Evolutionary conservation across 225 moss, liverwort and hornwort species (phyloP).

Genomic region (Bryoerythrophyllum caledonicum): DNA sequence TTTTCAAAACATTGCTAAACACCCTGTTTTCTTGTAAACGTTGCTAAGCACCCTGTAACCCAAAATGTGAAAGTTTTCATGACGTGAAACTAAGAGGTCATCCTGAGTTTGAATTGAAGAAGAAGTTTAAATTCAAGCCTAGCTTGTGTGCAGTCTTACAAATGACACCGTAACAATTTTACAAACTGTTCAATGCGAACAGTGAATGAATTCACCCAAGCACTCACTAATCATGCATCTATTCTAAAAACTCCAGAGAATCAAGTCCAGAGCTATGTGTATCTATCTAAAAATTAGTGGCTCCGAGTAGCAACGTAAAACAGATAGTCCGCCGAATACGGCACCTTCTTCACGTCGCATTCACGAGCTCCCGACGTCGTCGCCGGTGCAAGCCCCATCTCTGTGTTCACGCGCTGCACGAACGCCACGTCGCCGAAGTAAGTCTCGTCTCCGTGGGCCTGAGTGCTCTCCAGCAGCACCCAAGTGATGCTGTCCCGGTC

Average conservation of each 20-base stretch:
- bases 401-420: conserved; percentile 27
- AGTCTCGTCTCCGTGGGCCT: conserved; percentile 4
- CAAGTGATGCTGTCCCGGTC: conserved; percentile 22
- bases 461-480: conserved; percentile 27
- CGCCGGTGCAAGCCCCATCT: conserved; percentile 17
- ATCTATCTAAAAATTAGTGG: not conserved
- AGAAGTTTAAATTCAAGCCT: no score
- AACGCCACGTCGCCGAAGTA: conserved; percentile 10
- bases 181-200: not conserved
- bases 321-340: conserved; percentile 18
- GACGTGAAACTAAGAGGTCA: no score
- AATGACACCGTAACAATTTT: not conserved
- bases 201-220: not conserved
- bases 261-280: not conserved
- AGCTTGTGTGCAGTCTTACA: not conserved
- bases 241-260: not conserved
- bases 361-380: not conserved
- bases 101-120: no score
- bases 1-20: no score
- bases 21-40: no score
- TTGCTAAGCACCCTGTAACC: no score
- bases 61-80: no score
- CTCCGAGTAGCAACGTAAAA: conserved; percentile 17
- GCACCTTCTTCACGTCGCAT: conserved; percentile 3
- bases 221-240: no score